A percentile compares a stretch with the other conserved stretches of the same genome.
These are phyloP conservation scores for Daldinia grandis DNA, from an alignment of 495 filamentous ascomycete species.

Conservation along the genomic window DNA sequence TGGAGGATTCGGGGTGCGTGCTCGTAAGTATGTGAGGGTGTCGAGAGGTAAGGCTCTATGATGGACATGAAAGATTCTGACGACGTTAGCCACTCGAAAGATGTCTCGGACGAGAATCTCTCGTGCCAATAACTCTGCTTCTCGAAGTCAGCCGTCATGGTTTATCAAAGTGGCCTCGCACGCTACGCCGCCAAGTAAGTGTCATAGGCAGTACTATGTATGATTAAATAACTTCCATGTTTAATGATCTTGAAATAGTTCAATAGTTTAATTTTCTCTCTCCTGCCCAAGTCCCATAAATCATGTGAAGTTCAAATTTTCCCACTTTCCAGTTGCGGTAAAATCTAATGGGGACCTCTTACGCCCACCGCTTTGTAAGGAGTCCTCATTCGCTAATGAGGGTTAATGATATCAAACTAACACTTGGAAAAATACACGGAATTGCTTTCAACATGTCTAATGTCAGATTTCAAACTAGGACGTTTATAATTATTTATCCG, in stretches of 20 bases:
- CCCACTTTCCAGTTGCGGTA: background rate
- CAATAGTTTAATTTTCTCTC: background rate
- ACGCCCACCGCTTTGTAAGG: background rate
- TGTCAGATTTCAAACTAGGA: too few relatives aligned
- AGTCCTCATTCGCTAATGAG: too few relatives aligned
- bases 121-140: slow-evolving; percentile 53
- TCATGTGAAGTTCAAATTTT: background rate
- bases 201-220: background rate
- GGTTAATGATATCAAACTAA: too few relatives aligned
- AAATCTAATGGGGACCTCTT: background rate
- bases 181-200: background rate
- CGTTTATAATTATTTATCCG: too few relatives aligned
- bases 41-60: slow-evolving; percentile 43
- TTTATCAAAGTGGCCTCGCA: background rate
- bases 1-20: slow-evolving; percentile 45
- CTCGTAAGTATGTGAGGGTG: slow-evolving; percentile 1
- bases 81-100: slow-evolving; percentile 53
- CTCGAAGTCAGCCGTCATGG: slow-evolving; percentile 47
- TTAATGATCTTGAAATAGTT: background rate
- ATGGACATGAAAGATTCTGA: slow-evolving; percentile 48
- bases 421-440: too few relatives aligned
- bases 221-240: background rate
- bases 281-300: background rate
- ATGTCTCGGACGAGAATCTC: slow-evolving; percentile 48
- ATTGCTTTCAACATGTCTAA: too few relatives aligned